Evolutionary conservation across 495 filamentous ascomycete genomes (phyloP), one percentile per base, ranked within the genome.

Genomic region (Pyrenula aspistea): DNA sequence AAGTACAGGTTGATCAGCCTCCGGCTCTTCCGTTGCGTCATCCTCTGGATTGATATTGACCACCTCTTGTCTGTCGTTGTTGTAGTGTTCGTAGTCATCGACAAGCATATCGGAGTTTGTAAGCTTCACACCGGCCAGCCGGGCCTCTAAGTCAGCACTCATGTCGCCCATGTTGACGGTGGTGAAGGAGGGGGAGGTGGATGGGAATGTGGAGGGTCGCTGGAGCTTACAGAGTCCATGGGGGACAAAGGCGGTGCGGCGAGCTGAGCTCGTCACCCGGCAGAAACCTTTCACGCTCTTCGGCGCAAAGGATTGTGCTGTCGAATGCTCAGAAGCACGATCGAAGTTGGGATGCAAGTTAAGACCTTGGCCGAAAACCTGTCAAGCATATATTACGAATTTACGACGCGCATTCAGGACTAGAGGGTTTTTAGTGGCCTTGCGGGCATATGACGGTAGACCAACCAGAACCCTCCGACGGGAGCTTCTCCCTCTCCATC

Each of bases 21-120:
- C 73, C 61, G 75, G 68, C 60, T 82, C 80, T 25, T 75, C 70
- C 48, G 31, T 42, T 42, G 74, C 68, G 31, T 72, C 77, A 55
- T 77, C 81, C 24, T 80, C 86, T 54, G 87, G 84, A 61, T 82
- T 85, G 70, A 96, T 94, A 68, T 88, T 87, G 58, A 88, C 85
- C 62, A 91, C 84, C 68, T 91, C 84, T 56, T 88, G 84, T 66
- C 87, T 85, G 68, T 95, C 93, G 71, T 83, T 80, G 49, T 71
- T 72, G 66, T 84, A 83, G 65, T 82, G 80, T 59, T 86, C 83
- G 57, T 84, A 84, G 22, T 83, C 74, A 62, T 89, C 87, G 60
- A 89, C 74, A 63, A 84, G 74, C 86, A 89, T 86, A 59, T 86
- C 78, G 68, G 66, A 71, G 62, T 77, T 72, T 62, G 68, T 60